Base-by-base conservation (phyloP, 140 eudicot species). In the Erigeron philadelphicus region DNA sequence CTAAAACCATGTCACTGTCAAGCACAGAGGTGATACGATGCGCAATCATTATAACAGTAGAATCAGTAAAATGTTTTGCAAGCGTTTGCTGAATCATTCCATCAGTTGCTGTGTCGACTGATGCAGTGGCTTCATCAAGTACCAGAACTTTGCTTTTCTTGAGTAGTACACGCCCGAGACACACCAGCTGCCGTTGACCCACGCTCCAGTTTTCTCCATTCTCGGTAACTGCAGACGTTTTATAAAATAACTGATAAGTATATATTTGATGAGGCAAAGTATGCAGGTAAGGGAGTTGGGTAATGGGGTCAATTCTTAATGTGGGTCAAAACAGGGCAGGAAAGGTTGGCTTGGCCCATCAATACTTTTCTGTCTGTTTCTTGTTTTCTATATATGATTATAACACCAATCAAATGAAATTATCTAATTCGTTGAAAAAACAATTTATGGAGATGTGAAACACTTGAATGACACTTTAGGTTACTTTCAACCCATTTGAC, bases 191-290 rank as follows among this genome's bases (percentile, higher is more conserved):
- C 76, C 98, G 80, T 59, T 92, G 95, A 8, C 98, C 98, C 73
- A 92, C 81, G 1, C 96, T 92, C 95, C 98, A 92, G 65, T 88
- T 92, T 73, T 92, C 96, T 59, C 98, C 98, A 70, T 88, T 86
- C 84, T 88, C 96, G 1, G 79, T 46, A 19, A 92, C 96, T 92
- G 79, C 50, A 59, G 7, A 68, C 13, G 45, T 11, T 76, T 19
- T 8, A 1, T 53, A 13, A 2, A 6, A 9, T 57, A 73, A 17
- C 31, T 53, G 7, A 56, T 55, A 47, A 56, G 48, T 15, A 64
- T 21, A 48, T 41, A 43, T 1, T 49, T 35, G 38, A 31, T 31
- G 38, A 2, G 38, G 38, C 38, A 2, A 31, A 31, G 3, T 31
- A 31, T 31, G 38, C 38, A 31, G 38, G 38, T 31, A 31, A 31